Evolutionary conservation across 495 filamentous ascomycete species (phyloP).

Genomic region (Aspergillus heteromorphus): DNA sequence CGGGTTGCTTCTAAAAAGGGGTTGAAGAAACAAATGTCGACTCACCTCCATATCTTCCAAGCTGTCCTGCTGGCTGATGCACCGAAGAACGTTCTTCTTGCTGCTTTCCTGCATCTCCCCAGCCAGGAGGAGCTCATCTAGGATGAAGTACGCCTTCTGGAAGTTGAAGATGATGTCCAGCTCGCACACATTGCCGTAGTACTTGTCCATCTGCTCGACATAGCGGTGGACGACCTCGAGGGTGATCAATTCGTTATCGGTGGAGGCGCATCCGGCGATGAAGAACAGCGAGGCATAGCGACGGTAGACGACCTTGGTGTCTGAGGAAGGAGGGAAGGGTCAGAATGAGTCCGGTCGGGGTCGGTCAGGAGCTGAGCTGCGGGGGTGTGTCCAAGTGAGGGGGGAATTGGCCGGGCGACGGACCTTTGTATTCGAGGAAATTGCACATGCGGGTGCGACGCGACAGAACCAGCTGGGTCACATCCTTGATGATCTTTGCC

Average conservation of each 20-base stretch:
- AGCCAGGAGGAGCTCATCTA: slow-evolving; percentile 92
- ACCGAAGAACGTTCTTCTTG: slow-evolving; percentile 95
- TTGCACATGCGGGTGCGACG: slow-evolving; percentile 98
- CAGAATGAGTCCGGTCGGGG: not conserved
- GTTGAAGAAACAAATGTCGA: slow-evolving; percentile 16
- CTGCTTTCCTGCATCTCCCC: slow-evolving; percentile 99
- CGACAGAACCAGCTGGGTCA: slow-evolving; percentile 94
- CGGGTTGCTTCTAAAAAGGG: not conserved
- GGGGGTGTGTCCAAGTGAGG: not conserved
- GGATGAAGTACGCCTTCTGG: slow-evolving; percentile 98
- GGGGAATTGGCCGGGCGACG: not conserved
- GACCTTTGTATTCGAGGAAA: slow-evolving; percentile 98
- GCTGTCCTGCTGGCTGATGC: slow-evolving; percentile 91
- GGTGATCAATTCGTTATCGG: slow-evolving; percentile 96
- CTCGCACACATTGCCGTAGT: slow-evolving; percentile 99
- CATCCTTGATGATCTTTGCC: slow-evolving; percentile 99
- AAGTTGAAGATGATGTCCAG: slow-evolving; percentile 99
- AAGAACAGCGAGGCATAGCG: slow-evolving; percentile 99
- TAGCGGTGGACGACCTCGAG: slow-evolving; percentile 98
- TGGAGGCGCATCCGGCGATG: slow-evolving; percentile 91
- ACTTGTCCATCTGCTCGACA: slow-evolving; percentile 99
- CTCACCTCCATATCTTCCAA: slow-evolving; percentile 97
- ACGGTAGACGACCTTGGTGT: slow-evolving; percentile 96
- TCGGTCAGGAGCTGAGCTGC: slow-evolving; percentile 1
- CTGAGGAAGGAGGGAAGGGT: slow-evolving; percentile 37